Evolutionary conservation across 2,329 filamentous ascomycete genomes (phyloP), one percentile per base, ranked within the genome.

Genomic region (Fusarium sp.): DNA sequence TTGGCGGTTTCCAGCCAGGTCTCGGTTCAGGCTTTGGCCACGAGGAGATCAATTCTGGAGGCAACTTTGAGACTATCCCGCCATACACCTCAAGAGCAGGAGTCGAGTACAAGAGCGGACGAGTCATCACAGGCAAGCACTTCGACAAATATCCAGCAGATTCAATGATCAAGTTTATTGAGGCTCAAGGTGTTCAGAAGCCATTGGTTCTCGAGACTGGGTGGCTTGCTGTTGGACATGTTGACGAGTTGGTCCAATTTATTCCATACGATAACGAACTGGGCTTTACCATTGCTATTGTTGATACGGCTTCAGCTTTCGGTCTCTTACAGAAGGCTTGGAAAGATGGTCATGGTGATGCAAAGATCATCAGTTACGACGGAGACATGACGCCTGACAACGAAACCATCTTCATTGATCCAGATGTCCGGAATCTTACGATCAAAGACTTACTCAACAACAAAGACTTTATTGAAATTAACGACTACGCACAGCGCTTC

Each of bases 1-100:
- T 82, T 1, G 82, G 82, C 0, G 82, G 78, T 0, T 79, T 83
- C 2, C 81, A 84, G 71, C 70, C 74, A 30, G 52, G 65, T 2
- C 50, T 45, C 7, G 33, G 30, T 6, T 30, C 58, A 12, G 60
- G 54, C 6, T 65, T 70, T 40, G 68, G 65, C 0, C 25, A 68
- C n/a, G 71, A 70, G 6, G 68, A 63, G 11, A 76, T 75, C 32
- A 76, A 80, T 33, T 74, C 71, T 0, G 66, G 62, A 4, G 80
- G 83, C 0, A 85, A 85, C 63, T 58, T 85, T 4, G 83, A 85
- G 65, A 82, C 82, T 0, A 84, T 84, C 32, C 84, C 82, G 6
- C 82, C 83, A 0, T 71, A 81, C 33, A 45, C 25, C 1, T 69
- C 73, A 30, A 68, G 71, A 22, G 80, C 78, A 3, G 78, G 75